Conservation (phyloP, 139 green algal species). For the Parachlorella kessleri region DNA sequence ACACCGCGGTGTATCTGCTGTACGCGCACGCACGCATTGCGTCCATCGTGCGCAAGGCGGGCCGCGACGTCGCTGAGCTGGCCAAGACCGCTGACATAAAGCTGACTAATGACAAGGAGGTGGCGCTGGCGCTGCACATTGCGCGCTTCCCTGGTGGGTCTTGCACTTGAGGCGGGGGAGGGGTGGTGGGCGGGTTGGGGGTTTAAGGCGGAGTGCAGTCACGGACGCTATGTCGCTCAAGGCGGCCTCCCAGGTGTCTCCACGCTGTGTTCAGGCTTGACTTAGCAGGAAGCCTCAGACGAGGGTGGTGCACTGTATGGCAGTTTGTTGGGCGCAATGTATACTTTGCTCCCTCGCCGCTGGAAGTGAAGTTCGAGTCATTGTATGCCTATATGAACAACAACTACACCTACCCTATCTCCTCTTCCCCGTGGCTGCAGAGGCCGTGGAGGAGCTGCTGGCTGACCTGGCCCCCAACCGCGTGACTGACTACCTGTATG, state of each 20-base stretch:
- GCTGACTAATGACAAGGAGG: slow-evolving; percentile 49
- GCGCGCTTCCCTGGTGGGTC: slow-evolving; percentile 37
- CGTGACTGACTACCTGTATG: slow-evolving; percentile 95
- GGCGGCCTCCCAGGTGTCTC: too few species aligned
- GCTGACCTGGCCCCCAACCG: slow-evolving; percentile 88
- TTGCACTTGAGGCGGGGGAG: neutral
- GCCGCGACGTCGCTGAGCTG: slow-evolving; percentile 61
- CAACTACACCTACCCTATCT: too few species aligned
- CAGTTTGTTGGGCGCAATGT: too few species aligned
- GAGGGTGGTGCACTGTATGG: too few species aligned
- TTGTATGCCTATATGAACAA: too few species aligned
- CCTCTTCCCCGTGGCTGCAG: too few species aligned
- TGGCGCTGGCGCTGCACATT: slow-evolving; percentile 75
- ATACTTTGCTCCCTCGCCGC: too few species aligned
- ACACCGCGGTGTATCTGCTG: slow-evolving; percentile 98
- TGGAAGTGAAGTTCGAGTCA: too few species aligned
- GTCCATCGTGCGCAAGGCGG: slow-evolving; percentile 79
- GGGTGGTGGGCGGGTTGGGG: neutral
- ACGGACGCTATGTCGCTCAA: too few species aligned
- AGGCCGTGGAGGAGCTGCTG: slow-evolving; percentile 85
- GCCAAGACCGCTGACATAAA: slow-evolving; percentile 34
- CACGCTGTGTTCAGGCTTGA: too few species aligned
- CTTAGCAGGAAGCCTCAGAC: too few species aligned
- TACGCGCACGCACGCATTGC: slow-evolving; percentile 96
- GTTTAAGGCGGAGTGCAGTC: neutral